Evolutionary conservation across 257 asterid species (phyloP).

Genomic region (Capsicum rhomboideum): DNA sequence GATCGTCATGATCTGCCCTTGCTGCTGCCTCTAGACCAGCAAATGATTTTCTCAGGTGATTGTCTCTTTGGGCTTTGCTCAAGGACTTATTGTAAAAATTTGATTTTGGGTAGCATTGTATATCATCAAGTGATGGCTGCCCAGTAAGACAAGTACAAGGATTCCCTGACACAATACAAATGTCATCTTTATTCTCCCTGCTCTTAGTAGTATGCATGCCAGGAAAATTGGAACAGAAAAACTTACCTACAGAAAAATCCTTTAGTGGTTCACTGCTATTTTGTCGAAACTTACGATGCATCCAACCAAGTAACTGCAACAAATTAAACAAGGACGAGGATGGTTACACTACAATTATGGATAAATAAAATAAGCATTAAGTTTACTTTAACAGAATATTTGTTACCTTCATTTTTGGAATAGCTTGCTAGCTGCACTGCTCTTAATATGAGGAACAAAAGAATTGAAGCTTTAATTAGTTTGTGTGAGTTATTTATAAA

Average conservation of each 20-base stretch:
- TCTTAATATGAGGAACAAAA: constrained; percentile 4
- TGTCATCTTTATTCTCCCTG: neutral
- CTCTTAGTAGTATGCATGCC: neutral
- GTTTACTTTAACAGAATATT: neutral
- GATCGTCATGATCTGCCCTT: constrained; percentile 45
- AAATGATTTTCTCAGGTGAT: constrained; percentile 55
- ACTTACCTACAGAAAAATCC: constrained; percentile 62
- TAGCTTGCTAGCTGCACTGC: constrained; percentile 10
- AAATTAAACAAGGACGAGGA: neutral
- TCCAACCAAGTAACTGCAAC: constrained; percentile 91
- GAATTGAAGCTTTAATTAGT: constrained; percentile 20
- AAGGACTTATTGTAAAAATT: constrained; percentile 19
- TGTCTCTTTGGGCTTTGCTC: constrained; percentile 47
- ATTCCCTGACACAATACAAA: constrained; percentile 15
- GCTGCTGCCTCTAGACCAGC: constrained; percentile 55
- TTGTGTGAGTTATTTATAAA: constrained; percentile 7
- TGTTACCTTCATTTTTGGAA: constrained; percentile 57
- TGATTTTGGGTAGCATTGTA: constrained; percentile 23
- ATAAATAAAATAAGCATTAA: neutral
- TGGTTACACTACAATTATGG: neutral
- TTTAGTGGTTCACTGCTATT: constrained; percentile 57
- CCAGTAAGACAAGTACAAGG: constrained; percentile 51
- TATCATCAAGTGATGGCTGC: constrained; percentile 39
- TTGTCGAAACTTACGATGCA: constrained; percentile 92
- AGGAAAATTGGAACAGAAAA: neutral